phyloP scores from a whole-genome alignment of 441 rosid species.

The Aleurites moluccanus region DNA sequence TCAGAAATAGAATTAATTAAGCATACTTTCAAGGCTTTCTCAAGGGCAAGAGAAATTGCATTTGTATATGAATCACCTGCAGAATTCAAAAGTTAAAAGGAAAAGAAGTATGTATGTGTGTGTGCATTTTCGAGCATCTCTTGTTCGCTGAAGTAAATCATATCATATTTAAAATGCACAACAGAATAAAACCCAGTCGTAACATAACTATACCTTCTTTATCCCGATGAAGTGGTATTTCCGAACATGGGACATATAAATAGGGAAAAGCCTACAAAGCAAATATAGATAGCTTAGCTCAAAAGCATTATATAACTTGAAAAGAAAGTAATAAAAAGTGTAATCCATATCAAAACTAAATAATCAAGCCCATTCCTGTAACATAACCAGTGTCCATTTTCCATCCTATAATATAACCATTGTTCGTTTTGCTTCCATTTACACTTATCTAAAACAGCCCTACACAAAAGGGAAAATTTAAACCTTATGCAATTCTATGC shows the following conservation, averaged over 20 bases:
- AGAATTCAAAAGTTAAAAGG: conserved; percentile 22
- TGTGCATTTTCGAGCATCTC: conserved; percentile 1
- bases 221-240: conserved; percentile 42
- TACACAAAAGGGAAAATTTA: no score
- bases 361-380: neutral
- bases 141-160: neutral
- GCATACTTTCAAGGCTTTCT: conserved; percentile 84
- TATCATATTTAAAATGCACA: neutral
- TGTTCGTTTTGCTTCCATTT: no score
- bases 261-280: conserved; percentile 82
- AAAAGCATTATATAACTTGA: neutral
- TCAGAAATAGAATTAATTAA: conserved; percentile 7
- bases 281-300: conserved; percentile 18
- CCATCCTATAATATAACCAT: no score
- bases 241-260: conserved; percentile 77
- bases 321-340: neutral
- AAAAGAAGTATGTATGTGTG: neutral
- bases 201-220: conserved; percentile 51
- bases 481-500: neutral
- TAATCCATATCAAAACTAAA: neutral
- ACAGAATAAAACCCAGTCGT: neutral
- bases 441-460: no score
- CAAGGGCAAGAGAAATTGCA: conserved; percentile 61
- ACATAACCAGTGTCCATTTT: neutral
- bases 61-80: conserved; percentile 54